phyloP scores from a whole-genome alignment of 2,329 filamentous ascomycete genomes.

The Nannizzia gypsea region DNA sequence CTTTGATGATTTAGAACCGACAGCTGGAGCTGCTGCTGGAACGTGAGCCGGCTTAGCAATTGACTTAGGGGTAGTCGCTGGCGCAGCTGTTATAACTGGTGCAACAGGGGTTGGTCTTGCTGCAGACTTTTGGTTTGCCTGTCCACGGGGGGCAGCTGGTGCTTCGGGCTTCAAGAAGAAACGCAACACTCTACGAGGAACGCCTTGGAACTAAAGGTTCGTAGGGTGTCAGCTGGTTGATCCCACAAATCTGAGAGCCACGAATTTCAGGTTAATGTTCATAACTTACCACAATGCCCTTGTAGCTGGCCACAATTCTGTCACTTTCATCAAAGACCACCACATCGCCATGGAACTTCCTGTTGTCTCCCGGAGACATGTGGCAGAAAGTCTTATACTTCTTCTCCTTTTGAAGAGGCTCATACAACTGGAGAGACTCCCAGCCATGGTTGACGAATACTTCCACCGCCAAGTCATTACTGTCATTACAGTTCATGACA shows the following conservation, averaged over 20 bases:
- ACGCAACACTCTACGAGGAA: constrained; percentile 15
- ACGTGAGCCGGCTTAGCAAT: neutral
- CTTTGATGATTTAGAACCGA: neutral
- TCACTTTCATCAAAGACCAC: constrained; percentile 21
- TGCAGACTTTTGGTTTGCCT: neutral
- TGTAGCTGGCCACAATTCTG: constrained; percentile 23
- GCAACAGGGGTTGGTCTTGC: neutral
- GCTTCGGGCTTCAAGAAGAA: constrained; percentile 6
- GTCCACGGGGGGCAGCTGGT: neutral
- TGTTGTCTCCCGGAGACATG: constrained; percentile 19
- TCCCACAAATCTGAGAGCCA: neutral
- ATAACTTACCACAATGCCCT: constrained; percentile 14
- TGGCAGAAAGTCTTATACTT: neutral
- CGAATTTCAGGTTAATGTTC: neutral
- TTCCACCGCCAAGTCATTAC: constrained; percentile 18
- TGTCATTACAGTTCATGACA: constrained; percentile 26
- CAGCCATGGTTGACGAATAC: constrained; percentile 30
- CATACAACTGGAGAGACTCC: constrained; percentile 20
- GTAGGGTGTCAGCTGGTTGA: constrained; percentile 11
- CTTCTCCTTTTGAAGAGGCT: constrained; percentile 16
- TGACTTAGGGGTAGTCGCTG: neutral
- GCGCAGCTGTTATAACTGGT: neutral
- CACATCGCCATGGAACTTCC: constrained; percentile 19
- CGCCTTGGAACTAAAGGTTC: constrained; percentile 16
- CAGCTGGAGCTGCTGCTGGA: neutral